Evolutionary conservation across 306 rosid species (phyloP), one percentile per base, ranked within the genome.

Genomic region (Prosopis cineraria): DNA sequence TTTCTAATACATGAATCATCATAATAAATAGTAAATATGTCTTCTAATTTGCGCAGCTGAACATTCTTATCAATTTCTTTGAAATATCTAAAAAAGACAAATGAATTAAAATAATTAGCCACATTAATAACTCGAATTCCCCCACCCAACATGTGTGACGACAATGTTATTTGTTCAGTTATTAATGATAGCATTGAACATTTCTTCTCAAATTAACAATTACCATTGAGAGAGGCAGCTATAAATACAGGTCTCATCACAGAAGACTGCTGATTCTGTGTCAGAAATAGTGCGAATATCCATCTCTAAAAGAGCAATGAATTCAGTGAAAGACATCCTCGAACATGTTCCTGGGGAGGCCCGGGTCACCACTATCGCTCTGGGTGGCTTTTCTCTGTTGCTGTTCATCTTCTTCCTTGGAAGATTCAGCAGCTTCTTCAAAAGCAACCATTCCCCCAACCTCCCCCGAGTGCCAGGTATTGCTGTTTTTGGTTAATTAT

Each of bases 401-500:
- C 27, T 86, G 30, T 44, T 84, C 16, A 4, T 75, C 75, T 70
- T 80, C 44, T 11, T 73, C 20, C 16, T 78, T 68, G 75, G 30
- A 63, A 41, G 70, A 17, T 45, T 55, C 4, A 48, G 24, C 37
- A 75, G 36, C 44, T 12, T 68, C 36, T 55, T 36, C 48, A 75
- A 78, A 37, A 76, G 6, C 40, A 75, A 48, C 16, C 37, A 19
- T 20, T 73, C 89, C n/a, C n/a, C n/a, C 17, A 67, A 47, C 34
- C 91, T 92, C 45, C 92, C 95, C 12, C 72, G 45, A 25, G 91
- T 92, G 10, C 98, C 98, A 43, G 95, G 98, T 90, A 64, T 19
- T 25, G 20, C 9, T 62, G 1, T 37, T 33, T 25, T 17, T 33
- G 6, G 7, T 58, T 27, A 25, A 52, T n/a, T 20, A 2, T 52